These are phyloP conservation scores for Apophysomyces elegans DNA, from an alignment of 371 early-diverging fungal genomes.

Conservation along the genomic window DNA sequence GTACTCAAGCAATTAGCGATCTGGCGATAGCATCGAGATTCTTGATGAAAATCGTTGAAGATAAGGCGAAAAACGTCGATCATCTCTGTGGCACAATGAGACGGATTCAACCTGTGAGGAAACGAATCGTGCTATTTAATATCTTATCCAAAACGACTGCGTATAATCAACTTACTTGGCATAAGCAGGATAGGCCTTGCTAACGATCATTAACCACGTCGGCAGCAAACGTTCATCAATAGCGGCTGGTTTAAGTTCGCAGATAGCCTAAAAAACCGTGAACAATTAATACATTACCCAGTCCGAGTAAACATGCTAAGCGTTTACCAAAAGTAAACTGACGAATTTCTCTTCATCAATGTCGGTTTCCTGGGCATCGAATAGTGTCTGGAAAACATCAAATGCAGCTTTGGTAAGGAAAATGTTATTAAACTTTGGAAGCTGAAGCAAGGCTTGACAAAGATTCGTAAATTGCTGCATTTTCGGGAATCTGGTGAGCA, in stretches of 20 bases:
- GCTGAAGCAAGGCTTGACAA: slow-evolving; percentile 75
- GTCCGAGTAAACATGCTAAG: too few species aligned
- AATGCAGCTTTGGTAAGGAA: slow-evolving; percentile 84
- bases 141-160: too few species aligned
- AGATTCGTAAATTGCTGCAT: slow-evolving; percentile 62
- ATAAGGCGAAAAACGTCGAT: slow-evolving; percentile 72
- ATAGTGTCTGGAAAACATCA: slow-evolving; percentile 76
- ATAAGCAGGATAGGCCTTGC: slow-evolving; percentile 71
- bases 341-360: slow-evolving; percentile 66
- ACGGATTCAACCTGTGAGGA: slow-evolving; percentile 42
- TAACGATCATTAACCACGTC: slow-evolving; percentile 85
- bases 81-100: slow-evolving; percentile 57
- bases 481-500: background rate
- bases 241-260: slow-evolving; percentile 82
- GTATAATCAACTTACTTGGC: slow-evolving; percentile 45
- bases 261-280: slow-evolving; percentile 53
- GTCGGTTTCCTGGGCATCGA: slow-evolving; percentile 56
- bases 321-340: slow-evolving; percentile 41
- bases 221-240: slow-evolving; percentile 82
- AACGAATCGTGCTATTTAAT: background rate
- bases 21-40: slow-evolving; percentile 52
- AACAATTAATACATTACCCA: too few species aligned
- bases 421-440: slow-evolving; percentile 85
- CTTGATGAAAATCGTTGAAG: slow-evolving; percentile 77
- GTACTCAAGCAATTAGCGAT: slow-evolving; percentile 73